A percentile compares a stretch with the other conserved stretches of the same genome.
phyloP scores from a whole-genome alignment of 1,284 basidiomycete genomes.

The Leucoagaricus sp. region DNA sequence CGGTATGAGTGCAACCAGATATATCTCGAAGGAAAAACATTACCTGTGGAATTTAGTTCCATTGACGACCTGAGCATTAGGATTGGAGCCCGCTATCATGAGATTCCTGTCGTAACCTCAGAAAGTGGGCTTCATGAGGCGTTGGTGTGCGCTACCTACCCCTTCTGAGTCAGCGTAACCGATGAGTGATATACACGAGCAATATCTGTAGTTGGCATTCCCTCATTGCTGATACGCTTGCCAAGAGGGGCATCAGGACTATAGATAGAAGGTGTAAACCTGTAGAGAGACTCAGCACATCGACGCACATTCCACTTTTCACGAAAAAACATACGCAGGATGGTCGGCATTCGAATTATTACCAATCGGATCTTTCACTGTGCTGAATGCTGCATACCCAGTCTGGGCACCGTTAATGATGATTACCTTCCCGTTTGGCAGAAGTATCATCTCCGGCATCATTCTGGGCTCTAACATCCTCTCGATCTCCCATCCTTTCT shows the following conservation, averaged over 20 bases:
- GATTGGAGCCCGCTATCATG: constrained; percentile 51
- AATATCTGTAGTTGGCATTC: constrained; percentile 68
- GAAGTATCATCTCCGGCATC: too few relatives aligned
- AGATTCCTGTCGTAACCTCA: too few relatives aligned
- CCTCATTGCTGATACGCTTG: constrained; percentile 58
- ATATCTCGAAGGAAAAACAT: too few relatives aligned
- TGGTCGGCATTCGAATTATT: too few relatives aligned
- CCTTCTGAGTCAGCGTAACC: constrained; percentile 70
- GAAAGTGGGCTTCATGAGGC: constrained; percentile 68
- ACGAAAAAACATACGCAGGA: constrained; percentile 53
- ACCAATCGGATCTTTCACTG: too few relatives aligned
- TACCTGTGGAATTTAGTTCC: constrained; percentile 34
- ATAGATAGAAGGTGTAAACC: constrained; percentile 71
- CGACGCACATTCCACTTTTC: not conserved
- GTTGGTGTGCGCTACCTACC: constrained; percentile 64
- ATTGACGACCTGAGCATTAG: constrained; percentile 38
- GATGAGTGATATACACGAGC: constrained; percentile 84
- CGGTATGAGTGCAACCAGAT: too few relatives aligned
- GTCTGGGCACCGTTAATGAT: too few relatives aligned
- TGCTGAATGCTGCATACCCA: too few relatives aligned
- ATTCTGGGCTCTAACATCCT: constrained; percentile 71
- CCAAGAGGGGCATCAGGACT: constrained; percentile 60
- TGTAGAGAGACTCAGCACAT: not conserved
- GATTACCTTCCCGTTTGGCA: too few relatives aligned
- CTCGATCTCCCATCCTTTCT: too few relatives aligned